Base-by-base conservation (phyloP, 2,329 filamentous ascomycete species). In the Neonectria coccinea region DNA sequence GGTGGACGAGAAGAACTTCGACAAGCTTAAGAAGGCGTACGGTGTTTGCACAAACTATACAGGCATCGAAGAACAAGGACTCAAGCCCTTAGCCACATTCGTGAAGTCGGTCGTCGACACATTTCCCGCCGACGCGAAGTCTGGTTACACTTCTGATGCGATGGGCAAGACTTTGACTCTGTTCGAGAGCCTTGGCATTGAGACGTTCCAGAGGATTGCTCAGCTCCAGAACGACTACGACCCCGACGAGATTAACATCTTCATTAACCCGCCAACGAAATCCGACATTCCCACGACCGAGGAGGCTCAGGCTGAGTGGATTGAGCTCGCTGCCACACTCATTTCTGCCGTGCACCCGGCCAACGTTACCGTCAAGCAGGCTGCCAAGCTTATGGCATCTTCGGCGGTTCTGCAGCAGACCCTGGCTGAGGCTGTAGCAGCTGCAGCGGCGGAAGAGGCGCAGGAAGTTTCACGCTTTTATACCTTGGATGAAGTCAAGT, bases 21-120 rank as follows among this genome's bases (percentile, higher is more conserved):
- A 86, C 65, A 90, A 90, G 76, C 79, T 93, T 73, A 86, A 90
- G 75, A 78, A 83, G 50, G 86, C 84, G 0, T 93, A 92, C 71
- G 79, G 87, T 65, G 85, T 89, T 36, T 93, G 91, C 73, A 84
- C 91, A 76, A 83, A 92, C 70, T 85, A 90, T 73, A 80, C 84
- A 8, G 77, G 79, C 10, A 84, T 91, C 54, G 84, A 85, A 67
- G 77, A 84, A 47, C 74, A 82, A 11, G 90, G 89, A 2, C 79
- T 85, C 6, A 75, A 82, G 62, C 89, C 90, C 3, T 75, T 93
- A 44, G 75, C 83, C 18, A 75, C 84, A 5, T 76, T 92, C 10
- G 78, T 92, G n/a, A 76, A 83, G 14, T n/a, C 33, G 2, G 25
- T 70, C 16, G 45, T 60, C 18, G 57, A 66, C 14, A 16, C 50